phyloP scores from a whole-genome alignment of 495 filamentous ascomycete species.

The Penicillium arizonense region DNA sequence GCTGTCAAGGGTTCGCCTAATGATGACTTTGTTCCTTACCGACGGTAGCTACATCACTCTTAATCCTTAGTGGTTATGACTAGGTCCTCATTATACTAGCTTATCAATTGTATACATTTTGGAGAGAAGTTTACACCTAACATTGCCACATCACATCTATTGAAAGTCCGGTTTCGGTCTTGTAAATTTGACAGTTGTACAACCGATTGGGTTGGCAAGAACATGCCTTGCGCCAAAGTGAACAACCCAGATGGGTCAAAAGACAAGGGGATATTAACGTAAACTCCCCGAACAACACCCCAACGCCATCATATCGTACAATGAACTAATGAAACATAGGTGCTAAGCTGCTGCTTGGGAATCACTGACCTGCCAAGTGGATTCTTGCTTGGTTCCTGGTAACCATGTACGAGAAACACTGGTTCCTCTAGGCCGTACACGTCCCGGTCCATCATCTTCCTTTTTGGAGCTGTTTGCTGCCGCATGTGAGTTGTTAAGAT shows the following conservation, averaged over 20 bases:
- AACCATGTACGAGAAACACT: constrained; percentile 63
- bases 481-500: constrained; percentile 26
- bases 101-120: background rate
- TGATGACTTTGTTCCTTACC: constrained; percentile 62
- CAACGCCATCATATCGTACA: constrained; percentile 20
- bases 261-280: background rate
- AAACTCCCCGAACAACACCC: background rate
- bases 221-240: too few species aligned
- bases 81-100: background rate
- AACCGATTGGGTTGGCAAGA: too few species aligned
- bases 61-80: background rate
- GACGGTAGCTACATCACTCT: constrained; percentile 55
- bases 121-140: too few species aligned
- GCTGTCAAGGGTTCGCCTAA: constrained; percentile 52
- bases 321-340: constrained; percentile 6
- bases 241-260: too few species aligned
- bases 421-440: constrained; percentile 50
- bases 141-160: background rate
- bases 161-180: background rate
- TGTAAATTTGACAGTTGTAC: too few species aligned
- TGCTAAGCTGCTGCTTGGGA: constrained; percentile 21
- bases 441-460: constrained; percentile 52
- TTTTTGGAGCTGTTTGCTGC: constrained; percentile 54
- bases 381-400: constrained; percentile 74
- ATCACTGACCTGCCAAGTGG: constrained; percentile 70